Evolutionary conservation across 805 yeast genomes (phyloP).

Genomic region (Saccharomycopsis sp.): DNA sequence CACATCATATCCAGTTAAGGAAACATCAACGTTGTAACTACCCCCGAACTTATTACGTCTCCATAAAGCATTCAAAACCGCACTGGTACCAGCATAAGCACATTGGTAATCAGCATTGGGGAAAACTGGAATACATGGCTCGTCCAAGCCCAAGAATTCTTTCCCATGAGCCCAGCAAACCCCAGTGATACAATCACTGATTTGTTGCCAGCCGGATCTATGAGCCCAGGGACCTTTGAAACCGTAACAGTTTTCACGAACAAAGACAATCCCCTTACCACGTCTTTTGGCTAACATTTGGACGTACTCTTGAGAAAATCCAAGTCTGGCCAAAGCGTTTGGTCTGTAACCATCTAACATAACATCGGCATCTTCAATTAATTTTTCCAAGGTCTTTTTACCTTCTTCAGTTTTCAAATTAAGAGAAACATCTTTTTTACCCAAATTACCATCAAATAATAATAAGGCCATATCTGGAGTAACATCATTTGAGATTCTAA

Average conservation of each 20-base stretch:
- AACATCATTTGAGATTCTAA: conserved; percentile 23
- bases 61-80: conserved; percentile 25
- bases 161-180: conserved; percentile 27
- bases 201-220: conserved; percentile 31
- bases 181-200: conserved; percentile 28
- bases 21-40: conserved; percentile 25
- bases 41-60: conserved; percentile 25
- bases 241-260: conserved; percentile 27
- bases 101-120: conserved; percentile 29
- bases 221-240: conserved; percentile 25
- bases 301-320: conserved; percentile 25
- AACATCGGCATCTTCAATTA: conserved; percentile 26
- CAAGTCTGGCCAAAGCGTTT: conserved; percentile 24
- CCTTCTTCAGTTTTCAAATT: conserved; percentile 24
- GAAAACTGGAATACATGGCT: conserved; percentile 29
- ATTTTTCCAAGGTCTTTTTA: conserved; percentile 22
- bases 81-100: conserved; percentile 25
- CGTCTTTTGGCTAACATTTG: conserved; percentile 23
- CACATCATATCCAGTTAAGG: conserved; percentile 26
- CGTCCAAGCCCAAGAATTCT: conserved; percentile 22
- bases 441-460: conserved; percentile 28
- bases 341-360: conserved; percentile 27
- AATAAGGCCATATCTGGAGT: conserved; percentile 28
- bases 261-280: conserved; percentile 26
- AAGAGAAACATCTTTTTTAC: conserved; percentile 25